Conservation (phyloP, 2,329 filamentous ascomycete species). For the Ciborinia camelliae region DNA sequence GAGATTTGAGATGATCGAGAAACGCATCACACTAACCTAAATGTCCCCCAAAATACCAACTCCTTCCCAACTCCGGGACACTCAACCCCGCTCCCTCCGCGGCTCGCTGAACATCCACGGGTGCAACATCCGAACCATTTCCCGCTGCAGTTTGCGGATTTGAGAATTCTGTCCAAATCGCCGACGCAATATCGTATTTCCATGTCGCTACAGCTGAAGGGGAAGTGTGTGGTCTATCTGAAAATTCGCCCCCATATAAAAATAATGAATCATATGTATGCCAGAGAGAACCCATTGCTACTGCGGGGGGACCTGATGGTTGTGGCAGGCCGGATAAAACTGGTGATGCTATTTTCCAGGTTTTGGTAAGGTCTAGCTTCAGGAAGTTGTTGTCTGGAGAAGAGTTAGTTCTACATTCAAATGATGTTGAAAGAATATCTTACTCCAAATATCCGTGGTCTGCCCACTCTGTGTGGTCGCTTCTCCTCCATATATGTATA, state of each 20-base stretch:
- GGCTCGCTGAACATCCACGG: constrained; percentile 59
- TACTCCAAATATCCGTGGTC: constrained; percentile 66
- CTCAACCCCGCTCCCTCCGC: constrained; percentile 72
- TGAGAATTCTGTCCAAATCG: constrained; percentile 60
- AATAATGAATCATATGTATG: constrained; percentile 66
- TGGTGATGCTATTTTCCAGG: constrained; percentile 66
- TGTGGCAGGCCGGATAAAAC: constrained; percentile 58
- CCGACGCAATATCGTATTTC: constrained; percentile 62
- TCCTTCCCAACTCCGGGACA: constrained; percentile 65
- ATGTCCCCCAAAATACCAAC: constrained; percentile 78
- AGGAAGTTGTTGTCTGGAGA: constrained; percentile 65
- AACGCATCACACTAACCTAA: constrained; percentile 6
- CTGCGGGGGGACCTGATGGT: constrained; percentile 66
- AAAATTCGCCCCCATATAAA: constrained; percentile 72
- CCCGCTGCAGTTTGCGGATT: constrained; percentile 61
- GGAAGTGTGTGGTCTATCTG: constrained; percentile 55
- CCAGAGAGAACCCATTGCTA: constrained; percentile 74
- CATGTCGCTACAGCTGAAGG: constrained; percentile 63
- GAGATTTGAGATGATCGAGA: neutral
- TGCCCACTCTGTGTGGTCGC: constrained; percentile 57
- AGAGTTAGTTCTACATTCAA: constrained; percentile 2
- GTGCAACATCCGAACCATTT: constrained; percentile 55
- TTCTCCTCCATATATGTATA: constrained; percentile 74
- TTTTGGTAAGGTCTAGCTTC: constrained; percentile 65
- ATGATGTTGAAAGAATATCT: constrained; percentile 29